Base-by-base conservation (phyloP, 768 basidiomycete genomes). In the Crepidotus variabilis region DNA sequence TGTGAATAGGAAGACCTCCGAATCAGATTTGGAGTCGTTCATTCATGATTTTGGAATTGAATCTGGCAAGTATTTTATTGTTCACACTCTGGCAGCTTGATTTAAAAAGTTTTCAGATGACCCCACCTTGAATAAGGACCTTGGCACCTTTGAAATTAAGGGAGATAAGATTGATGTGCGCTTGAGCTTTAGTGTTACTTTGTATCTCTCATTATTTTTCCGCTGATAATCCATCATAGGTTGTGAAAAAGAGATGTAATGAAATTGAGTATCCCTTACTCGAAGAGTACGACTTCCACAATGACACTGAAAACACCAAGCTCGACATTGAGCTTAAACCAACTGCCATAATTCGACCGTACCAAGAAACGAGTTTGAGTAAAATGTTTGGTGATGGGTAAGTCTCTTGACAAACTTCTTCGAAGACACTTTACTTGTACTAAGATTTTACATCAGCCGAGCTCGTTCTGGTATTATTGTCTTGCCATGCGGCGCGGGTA, bases 301-400 rank as follows among this genome's bases (percentile, higher is more conserved):
- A 98, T 67, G 97, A 99, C 69, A 94, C 92, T 0, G 75, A 94
- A 61, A 99, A 99, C 68, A 83, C 97, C 28, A 96, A 98, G 71
- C 80, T 99, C 47, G 97, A 99, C 67, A 99, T 99, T 56, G 97
- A 99, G 71, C 83, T 99, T 52, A 99, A 99, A 70, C 97, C 97
- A 2, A 90, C 94, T 34, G 98, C 97, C 2, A 89, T 96, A 59
- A 97, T 99, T 67, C 83, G 97, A 55, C 94, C 97, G 11, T 99
- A 99, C 72, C 97, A 99, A 71, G 96, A 98, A 74, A 99, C 97
- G 52, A 94, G 92, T 68, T 76, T 99, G 46, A 94, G 93, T 62
- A 99, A 99, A 75, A 99, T 99, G 97, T 99, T 99, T 71, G 96
- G 97, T 51, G 98, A 99, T 70, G 97, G 94, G 92, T 94, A 71